phyloP scores from a whole-genome alignment of 1,139 yeast genomes.

The Diutina siamensis region DNA sequence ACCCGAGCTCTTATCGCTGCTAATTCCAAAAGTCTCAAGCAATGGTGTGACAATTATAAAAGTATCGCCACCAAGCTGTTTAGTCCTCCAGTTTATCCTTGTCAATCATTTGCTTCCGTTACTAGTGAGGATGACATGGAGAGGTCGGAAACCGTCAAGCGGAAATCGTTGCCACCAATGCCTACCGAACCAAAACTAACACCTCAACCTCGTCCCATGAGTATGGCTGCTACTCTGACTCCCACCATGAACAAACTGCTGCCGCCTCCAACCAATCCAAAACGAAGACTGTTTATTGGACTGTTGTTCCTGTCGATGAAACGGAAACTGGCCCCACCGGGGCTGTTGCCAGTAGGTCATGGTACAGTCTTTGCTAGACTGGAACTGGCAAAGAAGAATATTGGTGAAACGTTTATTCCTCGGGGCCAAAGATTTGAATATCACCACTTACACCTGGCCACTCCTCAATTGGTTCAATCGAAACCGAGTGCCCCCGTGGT shows the following conservation, averaged over 20 bases:
- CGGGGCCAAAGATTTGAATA: background rate
- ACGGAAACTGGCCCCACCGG: constrained; percentile 2
- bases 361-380: background rate
- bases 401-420: background rate
- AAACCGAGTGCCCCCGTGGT: background rate
- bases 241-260: background rate
- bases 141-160: background rate
- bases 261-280: background rate
- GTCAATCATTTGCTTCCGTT: background rate
- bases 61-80: background rate
- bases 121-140: background rate
- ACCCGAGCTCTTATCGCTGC: background rate
- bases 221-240: background rate
- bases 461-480: background rate
- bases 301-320: constrained; percentile 2
- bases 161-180: background rate
- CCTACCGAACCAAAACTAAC: background rate
- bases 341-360: background rate
- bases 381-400: constrained; percentile 4
- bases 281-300: background rate
- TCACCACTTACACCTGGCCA: constrained; percentile 1
- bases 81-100: background rate
- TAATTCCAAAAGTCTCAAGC: background rate
- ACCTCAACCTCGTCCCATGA: background rate
- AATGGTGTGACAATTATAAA: background rate